phyloP scores from a whole-genome alignment of 257 asterid genomes.

The Knoxia roxburghii region DNA sequence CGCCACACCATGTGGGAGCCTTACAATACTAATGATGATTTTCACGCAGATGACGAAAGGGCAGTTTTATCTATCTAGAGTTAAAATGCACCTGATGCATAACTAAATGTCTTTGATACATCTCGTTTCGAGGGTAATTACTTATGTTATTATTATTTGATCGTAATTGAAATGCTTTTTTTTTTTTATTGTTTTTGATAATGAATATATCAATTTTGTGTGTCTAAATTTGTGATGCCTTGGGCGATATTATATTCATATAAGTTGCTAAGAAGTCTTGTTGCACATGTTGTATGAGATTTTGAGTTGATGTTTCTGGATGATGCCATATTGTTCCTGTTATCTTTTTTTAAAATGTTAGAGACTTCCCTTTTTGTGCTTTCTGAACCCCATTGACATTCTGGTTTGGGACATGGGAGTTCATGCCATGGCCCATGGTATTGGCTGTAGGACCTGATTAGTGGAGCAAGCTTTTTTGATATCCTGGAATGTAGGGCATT shows the following conservation, averaged over 20 bases:
- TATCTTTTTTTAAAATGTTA: not conserved
- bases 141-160: not conserved
- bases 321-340: not conserved
- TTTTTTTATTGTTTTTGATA: not conserved
- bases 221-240: not conserved
- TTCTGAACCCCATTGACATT: not conserved
- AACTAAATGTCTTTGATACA: not conserved
- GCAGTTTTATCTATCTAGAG: conserved; percentile 16
- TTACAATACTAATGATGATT: too few relatives aligned
- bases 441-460: not conserved
- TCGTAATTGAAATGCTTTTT: not conserved
- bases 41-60: too few relatives aligned
- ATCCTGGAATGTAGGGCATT: not conserved
- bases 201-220: not conserved
- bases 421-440: not conserved
- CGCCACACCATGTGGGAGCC: too few relatives aligned
- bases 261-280: not conserved
- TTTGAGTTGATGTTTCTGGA: not conserved
- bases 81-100: conserved; percentile 6
- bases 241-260: not conserved
- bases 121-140: conserved; percentile 2
- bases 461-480: not conserved
- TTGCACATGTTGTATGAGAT: not conserved
- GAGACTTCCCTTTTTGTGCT: not conserved
- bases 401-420: not conserved